These are phyloP conservation scores for Penicillium subrubescens DNA, from an alignment of 495 filamentous ascomycete genomes.

Conservation along the genomic window DNA sequence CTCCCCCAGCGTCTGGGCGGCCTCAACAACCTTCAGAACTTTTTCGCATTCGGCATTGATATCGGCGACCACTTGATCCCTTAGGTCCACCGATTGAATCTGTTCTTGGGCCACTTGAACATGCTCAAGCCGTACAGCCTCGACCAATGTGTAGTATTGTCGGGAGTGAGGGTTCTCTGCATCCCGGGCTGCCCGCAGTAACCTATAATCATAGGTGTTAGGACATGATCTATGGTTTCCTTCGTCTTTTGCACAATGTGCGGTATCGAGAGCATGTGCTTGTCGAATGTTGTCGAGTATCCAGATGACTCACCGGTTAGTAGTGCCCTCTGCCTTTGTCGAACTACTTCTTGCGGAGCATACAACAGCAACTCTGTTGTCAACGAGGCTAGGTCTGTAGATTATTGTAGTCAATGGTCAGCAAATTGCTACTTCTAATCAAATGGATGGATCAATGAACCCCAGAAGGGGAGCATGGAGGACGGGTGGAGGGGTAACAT, in stretches of 20 bases:
- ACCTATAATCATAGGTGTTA: constrained; percentile 39
- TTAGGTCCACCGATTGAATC: constrained; percentile 62
- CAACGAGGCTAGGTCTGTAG: constrained; percentile 63
- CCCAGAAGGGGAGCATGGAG: neutral
- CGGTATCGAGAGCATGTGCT: neutral
- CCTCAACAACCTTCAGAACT: constrained; percentile 60
- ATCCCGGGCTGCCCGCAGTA: constrained; percentile 69
- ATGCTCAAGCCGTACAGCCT: constrained; percentile 76
- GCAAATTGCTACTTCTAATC: neutral
- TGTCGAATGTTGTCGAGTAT: neutral
- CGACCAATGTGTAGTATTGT: constrained; percentile 69
- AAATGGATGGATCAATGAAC: neutral
- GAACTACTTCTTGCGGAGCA: constrained; percentile 91
- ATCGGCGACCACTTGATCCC: constrained; percentile 54
- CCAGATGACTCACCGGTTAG: constrained; percentile 76
- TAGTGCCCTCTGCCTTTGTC: constrained; percentile 89
- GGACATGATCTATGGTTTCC: neutral
- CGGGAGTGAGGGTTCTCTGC: constrained; percentile 62
- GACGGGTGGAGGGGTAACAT: constrained; percentile 24
- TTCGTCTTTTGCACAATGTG: neutral
- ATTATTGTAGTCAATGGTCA: constrained; percentile 14
- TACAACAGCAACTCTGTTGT: constrained; percentile 79
- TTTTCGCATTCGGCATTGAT: constrained; percentile 73
- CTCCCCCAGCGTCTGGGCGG: constrained; percentile 62
- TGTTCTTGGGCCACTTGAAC: constrained; percentile 63